phyloP scores from a whole-genome alignment of 805 yeast species.

The Lipomyces starkeyi region DNA sequence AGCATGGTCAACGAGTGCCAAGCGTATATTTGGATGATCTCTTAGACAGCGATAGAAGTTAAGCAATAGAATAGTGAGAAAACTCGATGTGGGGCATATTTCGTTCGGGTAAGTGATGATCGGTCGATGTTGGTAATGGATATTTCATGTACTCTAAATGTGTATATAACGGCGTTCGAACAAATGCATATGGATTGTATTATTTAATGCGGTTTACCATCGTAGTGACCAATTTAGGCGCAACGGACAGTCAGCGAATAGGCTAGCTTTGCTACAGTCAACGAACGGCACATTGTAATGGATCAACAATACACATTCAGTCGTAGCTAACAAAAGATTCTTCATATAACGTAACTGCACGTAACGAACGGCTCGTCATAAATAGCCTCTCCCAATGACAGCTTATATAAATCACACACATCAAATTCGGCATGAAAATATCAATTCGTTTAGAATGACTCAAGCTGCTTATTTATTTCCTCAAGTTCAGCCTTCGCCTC shows the following conservation, averaged over 20 bases:
- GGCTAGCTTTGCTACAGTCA: neutral
- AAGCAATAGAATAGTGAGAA: neutral
- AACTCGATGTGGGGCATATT: neutral
- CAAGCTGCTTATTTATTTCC: slow-evolving; percentile 95
- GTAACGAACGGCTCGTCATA: neutral
- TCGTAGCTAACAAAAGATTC: neutral
- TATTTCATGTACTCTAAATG: neutral
- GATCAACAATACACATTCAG: neutral
- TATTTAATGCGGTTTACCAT: neutral
- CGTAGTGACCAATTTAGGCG: too few species aligned
- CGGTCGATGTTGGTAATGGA: neutral
- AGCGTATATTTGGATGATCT: slow-evolving; percentile 49
- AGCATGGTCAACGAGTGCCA: slow-evolving; percentile 45
- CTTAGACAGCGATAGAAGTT: slow-evolving; percentile 35
- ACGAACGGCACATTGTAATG: neutral
- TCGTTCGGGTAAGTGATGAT: neutral
- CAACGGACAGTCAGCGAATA: too few species aligned
- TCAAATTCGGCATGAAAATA: neutral
- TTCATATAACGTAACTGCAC: neutral
- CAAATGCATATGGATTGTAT: slow-evolving; percentile 1
- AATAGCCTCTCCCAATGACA: neutral
- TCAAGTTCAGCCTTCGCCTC: slow-evolving; percentile 92
- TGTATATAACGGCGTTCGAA: neutral
- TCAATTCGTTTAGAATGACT: slow-evolving; percentile 51
- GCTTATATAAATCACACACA: neutral